Evolutionary conservation across 1,139 yeast genomes (phyloP), one percentile per base, ranked within the genome.

Genomic region (Diutina pseudorugosa): DNA sequence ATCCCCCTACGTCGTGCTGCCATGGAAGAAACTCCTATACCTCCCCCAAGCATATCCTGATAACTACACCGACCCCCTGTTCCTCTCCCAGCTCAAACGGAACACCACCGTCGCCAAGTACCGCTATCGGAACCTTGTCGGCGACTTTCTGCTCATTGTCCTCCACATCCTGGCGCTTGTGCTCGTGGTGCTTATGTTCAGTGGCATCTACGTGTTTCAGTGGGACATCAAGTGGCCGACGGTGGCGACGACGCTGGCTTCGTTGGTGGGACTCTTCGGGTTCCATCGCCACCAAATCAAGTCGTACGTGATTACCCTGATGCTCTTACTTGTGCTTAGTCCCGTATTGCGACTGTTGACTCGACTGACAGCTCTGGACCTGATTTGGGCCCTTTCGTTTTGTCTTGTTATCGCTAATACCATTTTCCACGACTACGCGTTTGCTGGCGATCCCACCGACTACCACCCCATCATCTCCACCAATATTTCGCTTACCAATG

Each of bases 281-380:
- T 45, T 45, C 14, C 27, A 25, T 19, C 49, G 40, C 12, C 36
- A 18, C 61, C 58, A 67, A 57, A 53, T 67, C 56, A 87, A 86
- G 62, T 84, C 95, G 1, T 79, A 89, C 3, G 57, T 80, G 12
- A 69, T 93, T 30, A 82, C 90, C 23, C 75, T 84, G 1, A 78
- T 91, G 56, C 78, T 87, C 4, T 69, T 91, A 50, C 70, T 90
- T 50, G 82, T 94, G 0, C 69, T 91, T 48, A 87, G 97, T 0
- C 98, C 98, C 0, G 93, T 93, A 2, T 73, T 93, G 53, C 86
- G 88, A 59, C 90, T 97, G 0, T 73, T 94, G 51, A 90, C 97
- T 0, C 79, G 82, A 59, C 86, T 96, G 0, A 89, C 97, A 0
- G 80, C 97, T 0, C 85, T 95, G 0, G 98, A 93, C 66, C 89